Percentiles rank a stretch among this genome's conserved stretches.
These are phyloP conservation scores for Ustulina deusta DNA, from an alignment of 2,329 filamentous ascomycete genomes.

Conservation along the genomic window DNA sequence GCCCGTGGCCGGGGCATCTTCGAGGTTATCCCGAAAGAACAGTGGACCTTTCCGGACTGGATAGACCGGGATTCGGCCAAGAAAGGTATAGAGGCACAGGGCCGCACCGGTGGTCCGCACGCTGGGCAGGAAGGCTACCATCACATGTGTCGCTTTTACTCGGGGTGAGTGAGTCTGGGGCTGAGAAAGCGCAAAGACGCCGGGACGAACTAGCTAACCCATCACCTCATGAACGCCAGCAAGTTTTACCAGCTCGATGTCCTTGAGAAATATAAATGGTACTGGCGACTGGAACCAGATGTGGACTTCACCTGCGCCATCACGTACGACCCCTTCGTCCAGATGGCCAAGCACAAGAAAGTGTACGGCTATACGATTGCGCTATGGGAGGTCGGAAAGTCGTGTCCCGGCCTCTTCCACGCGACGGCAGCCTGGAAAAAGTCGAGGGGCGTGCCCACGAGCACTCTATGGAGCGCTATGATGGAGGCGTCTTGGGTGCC, in stretches of 20 bases:
- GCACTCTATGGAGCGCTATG: slow-evolving; percentile 57
- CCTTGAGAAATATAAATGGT: slow-evolving; percentile 59
- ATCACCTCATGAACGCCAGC: slow-evolving; percentile 40
- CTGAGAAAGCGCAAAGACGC: background rate
- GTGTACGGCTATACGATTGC: slow-evolving; percentile 60
- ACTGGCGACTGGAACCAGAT: slow-evolving; percentile 61
- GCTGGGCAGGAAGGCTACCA: slow-evolving; percentile 57
- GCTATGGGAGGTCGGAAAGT: slow-evolving; percentile 57
- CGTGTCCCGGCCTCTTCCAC: slow-evolving; percentile 58
- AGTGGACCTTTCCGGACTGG: slow-evolving; percentile 57
- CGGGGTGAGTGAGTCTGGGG: slow-evolving; percentile 55
- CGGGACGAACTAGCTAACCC: slow-evolving; percentile 19
- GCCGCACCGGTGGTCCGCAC: slow-evolving; percentile 52
- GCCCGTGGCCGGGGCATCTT: slow-evolving; percentile 55
- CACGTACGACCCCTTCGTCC: slow-evolving; percentile 61
- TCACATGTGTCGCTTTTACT: slow-evolving; percentile 59
- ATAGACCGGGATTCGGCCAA: slow-evolving; percentile 50
- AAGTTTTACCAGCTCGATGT: slow-evolving; percentile 59
- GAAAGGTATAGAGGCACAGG: slow-evolving; percentile 52
- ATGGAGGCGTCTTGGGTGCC: slow-evolving; percentile 57
- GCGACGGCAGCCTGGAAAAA: slow-evolving; percentile 57
- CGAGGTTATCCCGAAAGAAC: slow-evolving; percentile 55
- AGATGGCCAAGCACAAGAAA: slow-evolving; percentile 59
- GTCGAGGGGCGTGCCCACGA: slow-evolving; percentile 51
- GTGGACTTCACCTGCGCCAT: slow-evolving; percentile 60